Evolutionary conservation across 352 stramenopile genomes (phyloP), one percentile per base, ranked within the genome.

Genomic region (Globisporangium apiculatum): DNA sequence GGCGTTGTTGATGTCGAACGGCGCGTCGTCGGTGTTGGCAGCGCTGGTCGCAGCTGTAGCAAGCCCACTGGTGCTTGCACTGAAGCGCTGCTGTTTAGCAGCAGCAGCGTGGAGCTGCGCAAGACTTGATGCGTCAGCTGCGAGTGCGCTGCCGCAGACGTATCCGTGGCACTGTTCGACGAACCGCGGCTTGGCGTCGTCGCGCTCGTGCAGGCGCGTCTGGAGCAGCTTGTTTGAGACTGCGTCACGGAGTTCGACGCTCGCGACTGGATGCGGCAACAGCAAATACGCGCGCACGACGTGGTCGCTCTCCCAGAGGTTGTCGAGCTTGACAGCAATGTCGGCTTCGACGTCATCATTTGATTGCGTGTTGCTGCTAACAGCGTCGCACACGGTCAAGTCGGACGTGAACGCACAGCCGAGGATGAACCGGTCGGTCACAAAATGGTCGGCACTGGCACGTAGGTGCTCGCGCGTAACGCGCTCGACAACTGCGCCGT

Each of bases 131-230:
- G 43, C 50, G 47, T 89, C 76, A 14, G 68, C 55, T 7, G 50
- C 60, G n/a, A 87, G 64, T 10, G 62, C 57, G 2, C 50, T 48
- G 0, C 73, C 70, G 5, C 68, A 65, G 12, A 76, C 50, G 47
- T 71, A 91, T 4, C 80, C 80, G 45, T 91, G 80, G 37, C 73
- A 86, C 57, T 86, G 76, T 1, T 75, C 76, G 10, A 87, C 37
- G 17, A 89, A 87, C 8, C 71, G 70, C 7, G 80, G 76, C 12
- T 66, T 71, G 0, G 49, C 46, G 40, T 77, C 51, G 7, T 63
- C 68, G n/a, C 67, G 57, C 12, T 76, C 68, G 3, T 61, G 42
- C 3, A 87, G 54, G 12, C 57, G 50, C 3, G 66, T 31, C 56
- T 83, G 66, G 1, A 79, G 12, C 1, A 76, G 49, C 38, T 79